Evolutionary conservation across 768 basidiomycete genomes (phyloP).

Genomic region (Hysterangium stoloniferum): DNA sequence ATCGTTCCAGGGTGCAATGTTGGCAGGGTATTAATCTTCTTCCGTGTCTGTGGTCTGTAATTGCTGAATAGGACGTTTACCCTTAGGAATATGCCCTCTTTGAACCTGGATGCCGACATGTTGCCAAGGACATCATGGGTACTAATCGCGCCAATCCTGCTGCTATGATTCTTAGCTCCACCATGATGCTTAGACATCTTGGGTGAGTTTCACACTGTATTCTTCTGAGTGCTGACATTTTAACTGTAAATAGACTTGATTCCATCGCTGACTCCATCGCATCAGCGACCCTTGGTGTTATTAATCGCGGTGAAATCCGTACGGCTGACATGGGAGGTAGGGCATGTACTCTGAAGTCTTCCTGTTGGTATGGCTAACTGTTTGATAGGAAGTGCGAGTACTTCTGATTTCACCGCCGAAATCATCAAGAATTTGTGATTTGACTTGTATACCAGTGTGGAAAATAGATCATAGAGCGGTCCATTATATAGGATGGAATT

Average conservation of each 20-base stretch:
- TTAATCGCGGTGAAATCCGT: slow-evolving; percentile 78
- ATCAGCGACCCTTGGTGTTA: slow-evolving; percentile 85
- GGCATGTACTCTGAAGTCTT: slow-evolving; percentile 19
- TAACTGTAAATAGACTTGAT: slow-evolving; percentile 61
- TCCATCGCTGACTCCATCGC: slow-evolving; percentile 91
- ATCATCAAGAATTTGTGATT: slow-evolving; percentile 68
- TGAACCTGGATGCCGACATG: slow-evolving; percentile 96
- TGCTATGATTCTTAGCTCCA: slow-evolving; percentile 94
- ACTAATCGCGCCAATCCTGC: slow-evolving; percentile 95
- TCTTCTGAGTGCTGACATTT: slow-evolving; percentile 30
- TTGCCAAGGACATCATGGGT: slow-evolving; percentile 93
- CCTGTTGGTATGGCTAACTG: background rate
- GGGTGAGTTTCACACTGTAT: slow-evolving; percentile 46
- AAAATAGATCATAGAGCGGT: background rate
- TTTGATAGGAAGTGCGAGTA: slow-evolving; percentile 68
- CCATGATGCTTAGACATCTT: slow-evolving; percentile 96
- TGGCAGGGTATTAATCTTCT: slow-evolving; percentile 58
- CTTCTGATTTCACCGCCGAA: slow-evolving; percentile 90
- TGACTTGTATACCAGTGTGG: too few species aligned
- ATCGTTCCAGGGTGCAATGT: slow-evolving; percentile 98
- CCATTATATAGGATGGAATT: background rate
- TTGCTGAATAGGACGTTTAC: background rate
- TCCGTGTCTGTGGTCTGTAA: background rate
- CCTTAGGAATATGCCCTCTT: slow-evolving; percentile 90
- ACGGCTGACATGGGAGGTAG: slow-evolving; percentile 94